Conservation (phyloP, 768 basidiomycete species). For the Suillus cothurnatus region DNA sequence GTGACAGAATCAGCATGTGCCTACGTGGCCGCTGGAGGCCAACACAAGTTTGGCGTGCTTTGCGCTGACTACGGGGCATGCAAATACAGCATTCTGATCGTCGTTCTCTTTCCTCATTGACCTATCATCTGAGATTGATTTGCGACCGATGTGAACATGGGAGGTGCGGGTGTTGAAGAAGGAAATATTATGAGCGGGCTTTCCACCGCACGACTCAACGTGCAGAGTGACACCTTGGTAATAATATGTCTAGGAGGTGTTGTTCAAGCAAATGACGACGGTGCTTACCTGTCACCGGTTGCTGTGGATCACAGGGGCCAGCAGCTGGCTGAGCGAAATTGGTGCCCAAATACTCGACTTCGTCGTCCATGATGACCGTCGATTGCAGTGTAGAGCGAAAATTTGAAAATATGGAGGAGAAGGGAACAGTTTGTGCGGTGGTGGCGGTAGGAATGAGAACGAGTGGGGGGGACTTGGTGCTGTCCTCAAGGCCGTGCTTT, state of each 20-base stretch:
- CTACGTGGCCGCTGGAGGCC: conserved; percentile 69
- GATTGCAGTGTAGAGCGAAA: conserved; percentile 7
- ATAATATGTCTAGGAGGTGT: conserved; percentile 17
- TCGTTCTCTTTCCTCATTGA: conserved; percentile 42
- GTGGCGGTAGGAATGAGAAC: conserved; percentile 20
- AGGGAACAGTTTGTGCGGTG: conserved; percentile 5
- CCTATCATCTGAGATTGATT: conserved; percentile 50
- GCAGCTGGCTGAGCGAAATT: conserved; percentile 31
- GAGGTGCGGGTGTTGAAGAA: conserved; percentile 54
- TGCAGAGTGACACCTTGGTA: conserved; percentile 58
- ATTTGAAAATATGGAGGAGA: conserved; percentile 6
- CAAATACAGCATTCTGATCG: conserved; percentile 59
- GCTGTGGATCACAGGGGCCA: conserved; percentile 27
- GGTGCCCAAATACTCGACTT: conserved; percentile 61
- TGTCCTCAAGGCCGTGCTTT: conserved; percentile 38
- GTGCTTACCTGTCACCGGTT: conserved; percentile 48
- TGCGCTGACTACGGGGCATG: conserved; percentile 79
- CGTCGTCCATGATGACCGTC: conserved; percentile 50
- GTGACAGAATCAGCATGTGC: conserved; percentile 23
- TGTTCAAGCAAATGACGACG: conserved; percentile 15
- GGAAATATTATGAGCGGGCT: conserved; percentile 46
- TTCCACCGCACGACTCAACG: conserved; percentile 53
- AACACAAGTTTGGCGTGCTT: conserved; percentile 78
- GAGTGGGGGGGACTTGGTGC: conserved; percentile 23
- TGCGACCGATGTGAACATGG: conserved; percentile 68